Evolutionary conservation across 1,139 yeast genomes (phyloP).

Genomic region (Sugiyamaella paludigena): DNA sequence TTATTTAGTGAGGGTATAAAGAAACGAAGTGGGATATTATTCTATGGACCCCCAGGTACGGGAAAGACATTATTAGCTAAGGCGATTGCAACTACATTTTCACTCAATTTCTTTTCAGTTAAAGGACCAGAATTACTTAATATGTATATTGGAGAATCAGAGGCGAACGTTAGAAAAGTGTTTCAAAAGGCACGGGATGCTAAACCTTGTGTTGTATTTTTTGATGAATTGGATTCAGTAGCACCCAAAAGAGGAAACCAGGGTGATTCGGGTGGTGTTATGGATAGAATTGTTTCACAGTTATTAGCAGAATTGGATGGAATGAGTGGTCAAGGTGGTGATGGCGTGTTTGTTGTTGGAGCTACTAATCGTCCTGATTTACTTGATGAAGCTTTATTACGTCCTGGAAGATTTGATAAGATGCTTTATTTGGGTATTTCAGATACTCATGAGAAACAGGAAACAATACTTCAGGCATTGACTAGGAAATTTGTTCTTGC

Average conservation of each 20-base stretch:
- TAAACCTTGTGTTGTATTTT: constrained; percentile 93
- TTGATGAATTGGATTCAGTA: constrained; percentile 87
- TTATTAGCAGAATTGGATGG: constrained; percentile 92
- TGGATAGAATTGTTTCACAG: constrained; percentile 97
- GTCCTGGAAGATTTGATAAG: constrained; percentile 97
- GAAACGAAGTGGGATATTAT: constrained; percentile 88
- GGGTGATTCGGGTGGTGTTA: constrained; percentile 97
- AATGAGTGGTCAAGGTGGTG: constrained; percentile 82
- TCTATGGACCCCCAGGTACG: constrained; percentile 98
- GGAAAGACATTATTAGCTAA: constrained; percentile 94
- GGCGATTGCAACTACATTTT: constrained; percentile 93
- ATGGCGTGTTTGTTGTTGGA: constrained; percentile 95
- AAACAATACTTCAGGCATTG: constrained; percentile 79
- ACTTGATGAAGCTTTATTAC: constrained; percentile 83
- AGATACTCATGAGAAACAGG: constrained; percentile 86
- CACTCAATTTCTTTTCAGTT: constrained; percentile 89
- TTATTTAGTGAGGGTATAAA: constrained; percentile 83
- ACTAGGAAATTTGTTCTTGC: constrained; percentile 74
- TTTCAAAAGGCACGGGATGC: constrained; percentile 95
- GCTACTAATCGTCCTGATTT: constrained; percentile 96
- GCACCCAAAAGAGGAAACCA: constrained; percentile 98
- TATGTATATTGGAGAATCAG: constrained; percentile 98
- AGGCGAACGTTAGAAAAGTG: constrained; percentile 91
- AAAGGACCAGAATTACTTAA: constrained; percentile 94
- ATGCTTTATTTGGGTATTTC: constrained; percentile 91